Conservation (phyloP, 108 stramenopile genomes). For the Fistulifera pelliculosa region DNA sequence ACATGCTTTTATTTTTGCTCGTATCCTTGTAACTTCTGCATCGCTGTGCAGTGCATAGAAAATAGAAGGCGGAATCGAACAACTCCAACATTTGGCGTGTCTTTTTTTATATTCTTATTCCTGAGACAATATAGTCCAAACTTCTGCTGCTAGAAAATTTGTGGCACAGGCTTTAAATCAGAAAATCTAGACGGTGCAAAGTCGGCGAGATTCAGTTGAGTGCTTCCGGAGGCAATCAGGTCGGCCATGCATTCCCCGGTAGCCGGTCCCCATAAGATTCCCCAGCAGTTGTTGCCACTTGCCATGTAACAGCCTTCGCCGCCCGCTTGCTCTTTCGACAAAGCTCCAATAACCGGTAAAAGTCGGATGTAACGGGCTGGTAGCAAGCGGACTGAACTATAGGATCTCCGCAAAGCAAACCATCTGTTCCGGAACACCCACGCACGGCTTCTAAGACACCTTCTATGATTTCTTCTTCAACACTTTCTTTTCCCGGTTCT, state of each 20-base stretch:
- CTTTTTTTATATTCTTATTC: too few species aligned
- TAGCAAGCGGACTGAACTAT: slow-evolving; percentile 38
- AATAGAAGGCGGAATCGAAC: too few species aligned
- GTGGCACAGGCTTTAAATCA: too few species aligned
- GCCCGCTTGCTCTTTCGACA: slow-evolving; percentile 24
- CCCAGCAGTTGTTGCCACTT: slow-evolving; percentile 86
- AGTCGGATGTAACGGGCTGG: slow-evolving; percentile 53
- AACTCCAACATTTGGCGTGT: too few species aligned
- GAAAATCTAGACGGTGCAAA: too few species aligned
- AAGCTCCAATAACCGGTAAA: slow-evolving; percentile 71
- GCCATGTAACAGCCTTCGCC: slow-evolving; percentile 43
- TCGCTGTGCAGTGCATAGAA: too few species aligned
- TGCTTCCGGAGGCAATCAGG: slow-evolving; percentile 48
- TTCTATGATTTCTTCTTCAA: slow-evolving; percentile 22
- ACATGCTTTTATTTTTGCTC: too few species aligned
- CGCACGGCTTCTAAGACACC: slow-evolving; percentile 21
- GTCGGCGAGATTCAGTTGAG: not conserved
- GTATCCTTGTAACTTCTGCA: too few species aligned
- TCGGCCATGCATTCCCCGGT: slow-evolving; percentile 73
- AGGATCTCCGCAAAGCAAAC: slow-evolving; percentile 4
- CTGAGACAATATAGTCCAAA: too few species aligned
- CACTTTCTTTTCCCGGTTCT: slow-evolving; percentile 40
- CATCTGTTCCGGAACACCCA: slow-evolving; percentile 12
- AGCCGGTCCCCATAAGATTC: slow-evolving; percentile 80
- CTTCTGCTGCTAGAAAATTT: too few species aligned